These are phyloP conservation scores for Paraphoma sp. DNA, from an alignment of 2,329 filamentous ascomycete species.

Conservation along the genomic window DNA sequence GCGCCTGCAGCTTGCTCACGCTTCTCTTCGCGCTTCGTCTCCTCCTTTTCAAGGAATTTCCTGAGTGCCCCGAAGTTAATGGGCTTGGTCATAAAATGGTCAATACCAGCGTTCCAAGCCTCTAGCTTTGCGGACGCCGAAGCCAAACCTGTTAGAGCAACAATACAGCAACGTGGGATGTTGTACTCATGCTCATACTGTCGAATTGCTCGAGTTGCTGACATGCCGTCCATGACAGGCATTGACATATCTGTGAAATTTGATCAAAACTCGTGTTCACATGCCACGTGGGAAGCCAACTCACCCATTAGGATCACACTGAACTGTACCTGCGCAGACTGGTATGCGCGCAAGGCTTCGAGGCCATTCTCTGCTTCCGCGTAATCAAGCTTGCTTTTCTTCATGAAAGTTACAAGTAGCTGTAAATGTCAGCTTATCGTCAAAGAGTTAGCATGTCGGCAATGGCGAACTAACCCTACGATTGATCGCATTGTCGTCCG, in stretches of 20 bases:
- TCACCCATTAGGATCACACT: conserved; percentile 38
- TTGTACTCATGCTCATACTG: conserved; percentile 31
- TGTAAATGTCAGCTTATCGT: conserved; percentile 5
- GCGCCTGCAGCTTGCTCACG: not conserved
- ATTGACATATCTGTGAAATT: conserved; percentile 17
- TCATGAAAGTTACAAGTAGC: conserved; percentile 43
- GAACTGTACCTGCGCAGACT: conserved; percentile 17
- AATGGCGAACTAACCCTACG: conserved; percentile 33
- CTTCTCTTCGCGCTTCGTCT: not conserved
- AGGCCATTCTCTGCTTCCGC: conserved; percentile 42
- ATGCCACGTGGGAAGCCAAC: not conserved
- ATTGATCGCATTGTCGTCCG: conserved; percentile 51
- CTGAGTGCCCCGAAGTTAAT: conserved; percentile 34
- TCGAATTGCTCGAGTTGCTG: conserved; percentile 42
- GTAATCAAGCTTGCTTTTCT: conserved; percentile 29
- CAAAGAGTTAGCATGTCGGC: not conserved
- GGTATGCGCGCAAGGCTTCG: conserved; percentile 37
- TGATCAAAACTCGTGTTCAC: not conserved
- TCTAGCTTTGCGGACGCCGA: conserved; percentile 31
- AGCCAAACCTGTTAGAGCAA: conserved; percentile 42
- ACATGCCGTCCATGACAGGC: conserved; percentile 45
- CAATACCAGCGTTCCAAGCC: conserved; percentile 36
- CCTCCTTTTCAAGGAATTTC: conserved; percentile 17
- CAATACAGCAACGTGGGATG: conserved; percentile 18
- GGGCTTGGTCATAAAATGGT: conserved; percentile 44